Evolutionary conservation across 1,139 yeast species (phyloP), one percentile per base, ranked within the genome.

Genomic region (Protomyces gravidus): DNA sequence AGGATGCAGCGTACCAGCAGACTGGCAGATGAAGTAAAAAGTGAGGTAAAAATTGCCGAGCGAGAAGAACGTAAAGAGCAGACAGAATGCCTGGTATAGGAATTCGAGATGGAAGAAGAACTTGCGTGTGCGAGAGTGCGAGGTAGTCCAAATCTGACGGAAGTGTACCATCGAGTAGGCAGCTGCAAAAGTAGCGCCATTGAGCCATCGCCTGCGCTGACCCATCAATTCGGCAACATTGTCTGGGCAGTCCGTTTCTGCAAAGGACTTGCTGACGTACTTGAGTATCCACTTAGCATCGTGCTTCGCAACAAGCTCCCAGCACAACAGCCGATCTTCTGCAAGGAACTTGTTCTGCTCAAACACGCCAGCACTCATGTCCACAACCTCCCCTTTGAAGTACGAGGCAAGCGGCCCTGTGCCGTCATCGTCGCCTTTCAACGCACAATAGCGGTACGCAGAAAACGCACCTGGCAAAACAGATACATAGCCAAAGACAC

Each of bases 241-340:
- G 70, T 90, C 97, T 2, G 98, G 98, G 52, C 92, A 97, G 79
- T 92, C 98, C 0, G 98, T 92, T 70, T 90, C 97, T 66, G 97
- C 98, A 27, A 87, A 85, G 1, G 97, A 97, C 72, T 83, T 87
- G 68, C 87, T 86, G 58, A 92, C 97, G 70, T 90, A 90, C 70
- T 89, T 89, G 67, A 92, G 77, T 26, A 92, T 88, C 98, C 98
- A 92, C 69, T 83, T 85, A 55, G 89, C 92, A 63, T 83, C 81
- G 66, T 78, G 80, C 69, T 92, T 90, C 4, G 97, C 95, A 11
- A 92, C 94, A 61, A 92, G 78, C 72, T 92, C 98, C 97, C 97
- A 92, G 73, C 97, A 92, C 65, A 92, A 75, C 67, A 92, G 90
- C 75, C 98, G 85, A 73, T 92, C 98, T 74, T 92, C 98, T 0